Evolutionary conservation across 1,284 basidiomycete genomes (phyloP).

Genomic region (Flammula alnicola): DNA sequence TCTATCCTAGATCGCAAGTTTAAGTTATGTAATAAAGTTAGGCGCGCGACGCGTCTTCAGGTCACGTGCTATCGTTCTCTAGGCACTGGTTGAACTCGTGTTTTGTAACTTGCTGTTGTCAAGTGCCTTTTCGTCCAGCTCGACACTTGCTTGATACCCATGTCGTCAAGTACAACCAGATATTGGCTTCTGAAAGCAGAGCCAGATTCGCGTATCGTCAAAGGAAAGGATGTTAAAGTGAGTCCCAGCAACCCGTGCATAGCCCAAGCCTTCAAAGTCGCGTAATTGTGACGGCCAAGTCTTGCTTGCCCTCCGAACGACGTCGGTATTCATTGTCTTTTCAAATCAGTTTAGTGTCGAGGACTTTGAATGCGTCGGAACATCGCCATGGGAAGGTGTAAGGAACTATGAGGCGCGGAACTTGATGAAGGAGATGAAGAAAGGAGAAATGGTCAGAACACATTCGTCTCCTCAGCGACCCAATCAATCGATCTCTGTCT

Average conservation of each 20-base stretch:
- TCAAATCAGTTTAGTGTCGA: constrained; percentile 82
- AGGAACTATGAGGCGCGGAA: constrained; percentile 92
- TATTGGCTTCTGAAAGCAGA: constrained; percentile 93
- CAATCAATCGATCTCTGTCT: not conserved
- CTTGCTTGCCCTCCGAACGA: not conserved
- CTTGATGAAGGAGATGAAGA: constrained; percentile 89
- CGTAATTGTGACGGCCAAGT: not conserved
- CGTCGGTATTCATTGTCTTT: not conserved
- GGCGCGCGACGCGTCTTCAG: too few species aligned
- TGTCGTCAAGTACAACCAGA: constrained; percentile 23
- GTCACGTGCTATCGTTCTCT: too few species aligned
- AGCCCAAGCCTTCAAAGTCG: not conserved
- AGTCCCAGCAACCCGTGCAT: constrained; percentile 13
- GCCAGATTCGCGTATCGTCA: constrained; percentile 85
- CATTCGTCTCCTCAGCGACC: not conserved
- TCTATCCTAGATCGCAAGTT: too few species aligned
- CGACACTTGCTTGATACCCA: too few species aligned
- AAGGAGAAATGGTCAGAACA: constrained; percentile 72
- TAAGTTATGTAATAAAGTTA: too few species aligned
- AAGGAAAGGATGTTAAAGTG: constrained; percentile 91
- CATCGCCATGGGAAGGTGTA: constrained; percentile 91
- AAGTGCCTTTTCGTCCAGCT: too few species aligned
- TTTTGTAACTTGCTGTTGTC: too few species aligned
- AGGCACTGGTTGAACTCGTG: too few species aligned
- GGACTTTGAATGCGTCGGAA: constrained; percentile 79